A percentile compares a stretch with the other conserved stretches of the same genome.
Conservation (phyloP, 2,329 filamentous ascomycete genomes). For the Penicillium sp. region DNA sequence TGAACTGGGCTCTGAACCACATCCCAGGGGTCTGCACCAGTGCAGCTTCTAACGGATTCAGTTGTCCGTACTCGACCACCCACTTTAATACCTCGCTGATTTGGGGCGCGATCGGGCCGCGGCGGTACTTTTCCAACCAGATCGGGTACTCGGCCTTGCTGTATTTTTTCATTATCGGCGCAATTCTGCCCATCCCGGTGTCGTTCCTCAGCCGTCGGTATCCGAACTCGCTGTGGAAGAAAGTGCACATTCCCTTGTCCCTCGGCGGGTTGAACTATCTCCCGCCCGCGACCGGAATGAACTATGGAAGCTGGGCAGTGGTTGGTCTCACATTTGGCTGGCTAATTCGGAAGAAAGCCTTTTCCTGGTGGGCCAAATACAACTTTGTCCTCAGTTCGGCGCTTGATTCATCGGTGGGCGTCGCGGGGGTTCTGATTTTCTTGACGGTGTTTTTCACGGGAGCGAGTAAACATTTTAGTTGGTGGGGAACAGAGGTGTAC, state of each 20-base stretch:
- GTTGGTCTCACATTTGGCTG: conserved; percentile 63
- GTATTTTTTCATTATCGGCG: too few relatives aligned
- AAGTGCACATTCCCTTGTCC: conserved; percentile 64
- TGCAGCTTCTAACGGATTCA: too few relatives aligned
- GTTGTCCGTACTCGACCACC: too few relatives aligned
- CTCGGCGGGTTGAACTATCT: conserved; percentile 62
- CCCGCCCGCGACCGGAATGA: conserved; percentile 54
- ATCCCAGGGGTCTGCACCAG: too few relatives aligned
- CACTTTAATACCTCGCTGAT: too few relatives aligned
- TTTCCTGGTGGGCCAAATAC: conserved; percentile 53
- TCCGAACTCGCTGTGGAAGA: conserved; percentile 62
- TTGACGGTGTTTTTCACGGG: conserved; percentile 29
- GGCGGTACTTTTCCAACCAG: too few relatives aligned
- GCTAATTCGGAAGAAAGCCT: conserved; percentile 60
- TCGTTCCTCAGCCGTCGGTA: conserved; percentile 59
- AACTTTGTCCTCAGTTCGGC: conserved; percentile 72
- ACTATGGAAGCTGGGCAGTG: too few relatives aligned
- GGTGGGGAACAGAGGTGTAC: conserved; percentile 27
- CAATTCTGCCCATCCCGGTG: conserved; percentile 37
- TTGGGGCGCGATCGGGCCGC: too few relatives aligned
- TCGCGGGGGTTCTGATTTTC: conserved; percentile 30
- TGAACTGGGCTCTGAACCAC: too few relatives aligned
- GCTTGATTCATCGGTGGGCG: conserved; percentile 50
- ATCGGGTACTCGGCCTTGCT: too few relatives aligned
- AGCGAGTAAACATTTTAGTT: conserved; percentile 20